phyloP scores from a whole-genome alignment of 371 early-diverging fungal genomes.

The Coemansia sp. region DNA sequence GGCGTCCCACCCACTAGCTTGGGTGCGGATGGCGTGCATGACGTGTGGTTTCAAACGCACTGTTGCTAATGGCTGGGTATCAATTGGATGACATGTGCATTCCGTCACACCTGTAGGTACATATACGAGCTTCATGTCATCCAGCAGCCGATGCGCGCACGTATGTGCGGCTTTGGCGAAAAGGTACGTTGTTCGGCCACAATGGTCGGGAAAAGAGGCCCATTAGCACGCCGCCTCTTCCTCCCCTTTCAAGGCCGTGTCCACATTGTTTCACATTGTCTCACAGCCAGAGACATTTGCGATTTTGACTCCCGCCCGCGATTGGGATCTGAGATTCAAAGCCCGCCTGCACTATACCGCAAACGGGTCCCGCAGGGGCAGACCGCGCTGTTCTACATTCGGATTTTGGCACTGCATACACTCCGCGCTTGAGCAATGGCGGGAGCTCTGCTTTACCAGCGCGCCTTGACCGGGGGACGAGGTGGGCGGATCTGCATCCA shows the following conservation, averaged over 20 bases:
- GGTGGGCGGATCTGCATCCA: neutral
- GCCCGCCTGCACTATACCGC: neutral
- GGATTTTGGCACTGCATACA: too few relatives aligned
- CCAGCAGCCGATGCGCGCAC: slow-evolving; percentile 77
- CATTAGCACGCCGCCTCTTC: neutral
- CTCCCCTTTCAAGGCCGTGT: neutral
- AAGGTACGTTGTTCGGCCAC: slow-evolving; percentile 45
- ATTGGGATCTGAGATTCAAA: neutral
- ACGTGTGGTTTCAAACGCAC: neutral
- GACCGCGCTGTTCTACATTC: neutral
- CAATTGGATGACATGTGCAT: neutral
- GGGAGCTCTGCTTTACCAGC: neutral
- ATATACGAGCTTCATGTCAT: slow-evolving; percentile 53
- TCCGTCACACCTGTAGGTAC: slow-evolving; percentile 23
- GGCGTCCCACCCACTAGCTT: neutral
- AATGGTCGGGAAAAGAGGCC: too few relatives aligned
- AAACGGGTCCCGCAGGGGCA: neutral
- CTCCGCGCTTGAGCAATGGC: too few relatives aligned
- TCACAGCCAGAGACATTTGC: neutral
- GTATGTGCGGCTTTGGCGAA: slow-evolving; percentile 85
- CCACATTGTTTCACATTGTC: neutral
- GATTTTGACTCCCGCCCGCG: neutral
- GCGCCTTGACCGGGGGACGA: neutral
- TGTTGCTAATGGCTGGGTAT: neutral
- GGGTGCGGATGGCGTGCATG: neutral